Evolutionary conservation across 768 basidiomycete genomes (phyloP), one percentile per base, ranked within the genome.

Genomic region (Lactifluus piperatus): DNA sequence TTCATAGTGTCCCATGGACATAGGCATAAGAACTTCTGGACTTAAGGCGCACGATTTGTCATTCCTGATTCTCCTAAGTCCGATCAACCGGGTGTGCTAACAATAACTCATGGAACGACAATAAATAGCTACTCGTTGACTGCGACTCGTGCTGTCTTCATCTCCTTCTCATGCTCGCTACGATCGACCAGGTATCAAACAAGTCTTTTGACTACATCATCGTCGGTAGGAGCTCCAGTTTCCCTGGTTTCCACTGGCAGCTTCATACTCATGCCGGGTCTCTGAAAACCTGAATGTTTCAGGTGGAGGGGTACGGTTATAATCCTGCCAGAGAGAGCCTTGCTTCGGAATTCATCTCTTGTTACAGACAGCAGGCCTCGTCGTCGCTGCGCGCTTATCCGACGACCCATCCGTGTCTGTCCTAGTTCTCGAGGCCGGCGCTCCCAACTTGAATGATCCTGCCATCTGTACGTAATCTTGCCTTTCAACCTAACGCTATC

Each of bases 191-290:
- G 43, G 60, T 64, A 22, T 56, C 49, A 4, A 29, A 55, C 37
- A 29, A 56, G 20, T 41, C 52, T 22, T 67, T 67, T 29, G 63
- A 67, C 49, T 67, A 67, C 48, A 57, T 67, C 47, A 37, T 61
- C 26, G 37, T 65, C 9, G 62, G 66, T 59, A 24, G 14, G 55
- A 29, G 7, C 16, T 29, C 29, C 47, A 18, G 6, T 43, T 32
- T 8, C 6, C 34, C 7, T n/a, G 2, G 4, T 5, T 10, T n/a
- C n/a, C n/a, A n/a, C n/a, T n/a, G n/a, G n/a, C 6, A 4, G 1
- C 6, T 22, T 29, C n/a, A n/a, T 45, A n/a, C 29, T 51, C 26
- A 61, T n/a, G n/a, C n/a, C 16, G 22, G 58, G 18, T 22, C n/a
- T 5, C 39, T 16, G 8, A 36, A 37, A n/a, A n/a, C n/a, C n/a